Evolutionary conservation across 257 asterid genomes (phyloP).

Genomic region (Nicotiana sylvestris): DNA sequence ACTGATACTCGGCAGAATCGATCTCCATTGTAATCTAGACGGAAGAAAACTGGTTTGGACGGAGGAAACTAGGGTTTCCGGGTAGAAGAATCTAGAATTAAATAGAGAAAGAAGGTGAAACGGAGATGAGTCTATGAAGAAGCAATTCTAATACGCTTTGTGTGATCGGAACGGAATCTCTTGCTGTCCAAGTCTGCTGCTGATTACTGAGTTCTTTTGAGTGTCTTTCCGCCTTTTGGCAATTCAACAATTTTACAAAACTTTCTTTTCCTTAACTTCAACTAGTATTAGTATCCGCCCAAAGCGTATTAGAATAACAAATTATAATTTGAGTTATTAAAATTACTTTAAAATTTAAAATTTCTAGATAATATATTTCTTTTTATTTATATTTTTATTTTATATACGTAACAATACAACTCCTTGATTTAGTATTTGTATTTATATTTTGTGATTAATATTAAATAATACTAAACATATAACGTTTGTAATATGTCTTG

Average conservation of each 20-base stretch:
- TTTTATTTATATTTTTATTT: too few relatives aligned
- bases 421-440: too few relatives aligned
- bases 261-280: too few relatives aligned
- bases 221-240: slow-evolving; percentile 1
- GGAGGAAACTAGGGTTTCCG: slow-evolving; percentile 18
- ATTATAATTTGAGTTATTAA: too few relatives aligned
- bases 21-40: slow-evolving; percentile 48
- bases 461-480: too few relatives aligned
- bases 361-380: too few relatives aligned
- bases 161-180: neutral
- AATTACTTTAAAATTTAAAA: too few relatives aligned
- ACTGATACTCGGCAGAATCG: slow-evolving; percentile 61
- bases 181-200: slow-evolving; percentile 15
- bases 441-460: too few relatives aligned
- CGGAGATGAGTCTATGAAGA: neutral
- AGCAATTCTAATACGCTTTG: neutral
- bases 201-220: neutral
- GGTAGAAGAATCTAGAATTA: neutral
- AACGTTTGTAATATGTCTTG: too few relatives aligned
- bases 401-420: too few relatives aligned
- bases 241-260: neutral
- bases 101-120: neutral
- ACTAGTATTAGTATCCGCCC: too few relatives aligned
- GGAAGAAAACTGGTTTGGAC: neutral
- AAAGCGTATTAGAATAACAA: too few relatives aligned